These are phyloP conservation scores for Suhomyces wounanorum DNA, from an alignment of 1,139 yeast species.

Conservation along the genomic window DNA sequence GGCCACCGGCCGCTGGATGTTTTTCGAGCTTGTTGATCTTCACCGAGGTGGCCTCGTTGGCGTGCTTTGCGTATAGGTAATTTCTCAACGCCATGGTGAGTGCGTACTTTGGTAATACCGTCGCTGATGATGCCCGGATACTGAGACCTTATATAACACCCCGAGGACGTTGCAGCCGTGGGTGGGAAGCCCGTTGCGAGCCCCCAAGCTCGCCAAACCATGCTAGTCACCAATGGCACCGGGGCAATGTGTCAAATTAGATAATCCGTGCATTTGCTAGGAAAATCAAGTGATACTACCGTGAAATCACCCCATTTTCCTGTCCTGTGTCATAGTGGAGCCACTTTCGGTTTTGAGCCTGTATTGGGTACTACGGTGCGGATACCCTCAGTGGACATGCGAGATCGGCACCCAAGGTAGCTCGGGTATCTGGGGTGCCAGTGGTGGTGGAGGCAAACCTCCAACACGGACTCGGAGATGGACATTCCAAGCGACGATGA, in stretches of 20 bases:
- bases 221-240: neutral
- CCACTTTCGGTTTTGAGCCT: slow-evolving; percentile 14
- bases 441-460: no score
- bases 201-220: neutral
- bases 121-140: neutral
- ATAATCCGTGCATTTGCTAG: neutral
- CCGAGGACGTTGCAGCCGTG: slow-evolving; percentile 5
- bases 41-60: slow-evolving; percentile 22
- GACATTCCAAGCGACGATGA: no score
- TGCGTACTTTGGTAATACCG: no score
- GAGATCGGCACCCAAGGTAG: neutral
- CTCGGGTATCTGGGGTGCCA: no score
- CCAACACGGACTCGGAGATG: no score
- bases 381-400: neutral
- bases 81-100: slow-evolving; percentile 44
- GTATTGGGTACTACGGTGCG: neutral
- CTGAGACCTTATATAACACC: neutral
- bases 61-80: slow-evolving; percentile 46
- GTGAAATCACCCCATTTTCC: slow-evolving; percentile 5
- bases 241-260: neutral
- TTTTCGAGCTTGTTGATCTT: slow-evolving; percentile 25
- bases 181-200: neutral
- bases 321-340: slow-evolving; percentile 13
- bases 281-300: slow-evolving; percentile 1
- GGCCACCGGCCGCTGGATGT: neutral